These are phyloP conservation scores for Tolypocladium inflatum DNA, from an alignment of 2,329 filamentous ascomycete genomes.

Conservation along the genomic window DNA sequence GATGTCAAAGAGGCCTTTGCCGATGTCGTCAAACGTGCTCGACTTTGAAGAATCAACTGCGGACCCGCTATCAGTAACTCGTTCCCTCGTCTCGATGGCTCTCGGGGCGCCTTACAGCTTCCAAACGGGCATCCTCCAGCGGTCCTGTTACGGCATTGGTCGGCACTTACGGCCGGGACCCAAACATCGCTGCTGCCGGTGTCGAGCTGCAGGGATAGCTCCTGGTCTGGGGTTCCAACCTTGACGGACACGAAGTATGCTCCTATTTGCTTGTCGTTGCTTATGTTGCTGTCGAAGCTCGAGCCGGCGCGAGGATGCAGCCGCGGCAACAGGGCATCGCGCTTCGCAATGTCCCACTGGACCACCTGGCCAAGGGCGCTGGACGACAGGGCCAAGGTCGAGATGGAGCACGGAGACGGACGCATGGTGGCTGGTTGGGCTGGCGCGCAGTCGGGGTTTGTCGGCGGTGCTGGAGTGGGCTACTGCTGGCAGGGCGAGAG, in stretches of 20 bases:
- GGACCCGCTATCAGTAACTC: slow-evolving; percentile 10
- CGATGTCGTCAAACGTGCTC: slow-evolving; percentile 33
- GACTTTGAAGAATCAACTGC: slow-evolving; percentile 38
- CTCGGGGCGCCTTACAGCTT: slow-evolving; percentile 29
- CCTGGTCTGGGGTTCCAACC: slow-evolving; percentile 48
- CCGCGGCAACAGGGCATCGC: slow-evolving; percentile 13
- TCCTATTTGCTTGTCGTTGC: slow-evolving; percentile 33
- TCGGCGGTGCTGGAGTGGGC: not conserved
- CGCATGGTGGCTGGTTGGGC: not conserved
- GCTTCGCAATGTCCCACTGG: slow-evolving; percentile 37
- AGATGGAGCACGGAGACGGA: not conserved
- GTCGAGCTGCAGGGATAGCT: slow-evolving; percentile 49
- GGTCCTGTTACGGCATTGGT: slow-evolving; percentile 25
- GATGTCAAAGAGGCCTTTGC: slow-evolving; percentile 41
- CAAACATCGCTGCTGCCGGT: slow-evolving; percentile 59
- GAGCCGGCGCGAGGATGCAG: slow-evolving; percentile 26
- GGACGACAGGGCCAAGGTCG: slow-evolving; percentile 5
- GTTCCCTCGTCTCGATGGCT: not conserved
- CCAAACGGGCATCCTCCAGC: slow-evolving; percentile 30
- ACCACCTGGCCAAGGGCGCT: slow-evolving; percentile 24
- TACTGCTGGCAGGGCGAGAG: not conserved
- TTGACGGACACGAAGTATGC: slow-evolving; percentile 47
- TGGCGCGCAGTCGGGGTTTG: too few species aligned
- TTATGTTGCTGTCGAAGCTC: slow-evolving; percentile 32
- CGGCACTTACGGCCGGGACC: slow-evolving; percentile 34